phyloP scores from a whole-genome alignment of 331 rosid species.

The Quercus phellos region DNA sequence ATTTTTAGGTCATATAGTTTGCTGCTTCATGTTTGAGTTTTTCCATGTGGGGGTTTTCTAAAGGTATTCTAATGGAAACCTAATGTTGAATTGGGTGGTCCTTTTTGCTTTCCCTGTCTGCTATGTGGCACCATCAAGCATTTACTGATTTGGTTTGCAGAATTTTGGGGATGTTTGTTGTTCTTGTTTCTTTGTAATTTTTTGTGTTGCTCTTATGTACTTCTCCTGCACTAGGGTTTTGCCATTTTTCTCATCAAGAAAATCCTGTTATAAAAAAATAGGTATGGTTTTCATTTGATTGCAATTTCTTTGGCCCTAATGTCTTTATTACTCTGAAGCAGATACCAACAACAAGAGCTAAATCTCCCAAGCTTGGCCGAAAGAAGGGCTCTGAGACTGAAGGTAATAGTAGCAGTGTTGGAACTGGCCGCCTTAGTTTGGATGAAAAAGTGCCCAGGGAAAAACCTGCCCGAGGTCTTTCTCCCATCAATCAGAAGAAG shows the following conservation, averaged over 20 bases:
- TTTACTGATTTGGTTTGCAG: not conserved
- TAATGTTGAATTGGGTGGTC: not conserved
- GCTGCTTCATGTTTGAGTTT: not conserved
- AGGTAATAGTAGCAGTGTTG: slow-evolving; percentile 40
- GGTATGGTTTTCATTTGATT: slow-evolving; percentile 3
- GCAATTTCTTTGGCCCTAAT: not conserved
- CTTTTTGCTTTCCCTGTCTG: not conserved
- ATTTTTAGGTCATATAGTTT: not conserved
- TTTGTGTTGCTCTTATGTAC: too few species aligned
- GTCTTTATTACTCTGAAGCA: slow-evolving; percentile 31
- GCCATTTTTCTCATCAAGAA: too few species aligned
- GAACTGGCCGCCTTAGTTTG: slow-evolving; percentile 56
- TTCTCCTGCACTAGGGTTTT: too few species aligned
- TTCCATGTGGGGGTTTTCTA: not conserved
- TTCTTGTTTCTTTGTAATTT: too few species aligned
- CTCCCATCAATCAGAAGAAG: slow-evolving; percentile 53
- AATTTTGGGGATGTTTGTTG: too few species aligned
- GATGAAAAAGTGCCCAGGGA: slow-evolving; percentile 59
- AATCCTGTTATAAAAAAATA: not conserved
- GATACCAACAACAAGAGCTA: slow-evolving; percentile 97
- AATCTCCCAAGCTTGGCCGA: slow-evolving; percentile 98
- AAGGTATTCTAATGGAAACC: not conserved
- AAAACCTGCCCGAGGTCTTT: slow-evolving; percentile 42
- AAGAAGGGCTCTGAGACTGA: slow-evolving; percentile 61
- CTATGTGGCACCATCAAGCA: not conserved